Percentiles rank a stretch among this genome's conserved stretches.
These are phyloP conservation scores for Aspergillus ustus DNA, from an alignment of 2,329 filamentous ascomycete genomes.

Conservation along the genomic window DNA sequence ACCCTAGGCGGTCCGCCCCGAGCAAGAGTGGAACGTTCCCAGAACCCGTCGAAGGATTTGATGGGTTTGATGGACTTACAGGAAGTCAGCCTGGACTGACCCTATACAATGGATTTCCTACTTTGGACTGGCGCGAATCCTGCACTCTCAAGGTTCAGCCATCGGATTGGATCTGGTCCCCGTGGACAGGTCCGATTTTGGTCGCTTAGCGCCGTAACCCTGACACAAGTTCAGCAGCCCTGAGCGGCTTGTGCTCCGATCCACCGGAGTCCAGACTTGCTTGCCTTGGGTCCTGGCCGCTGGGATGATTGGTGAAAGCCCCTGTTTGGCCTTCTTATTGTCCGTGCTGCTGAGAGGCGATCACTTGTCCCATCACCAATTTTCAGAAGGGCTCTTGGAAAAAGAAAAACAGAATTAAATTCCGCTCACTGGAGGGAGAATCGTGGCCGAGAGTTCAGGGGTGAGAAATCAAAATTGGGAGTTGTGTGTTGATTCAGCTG, in stretches of 20 bases:
- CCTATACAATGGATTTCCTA: neutral
- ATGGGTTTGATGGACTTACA: neutral
- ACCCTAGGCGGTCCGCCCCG: slow-evolving; percentile 10
- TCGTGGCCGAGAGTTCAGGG: neutral
- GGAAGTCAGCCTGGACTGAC: neutral
- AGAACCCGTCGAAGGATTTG: neutral
- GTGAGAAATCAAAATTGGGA: neutral
- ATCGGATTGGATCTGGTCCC: neutral
- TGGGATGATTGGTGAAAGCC: slow-evolving; percentile 3
- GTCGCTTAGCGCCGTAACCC: neutral
- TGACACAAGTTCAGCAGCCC: neutral
- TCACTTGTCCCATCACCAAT: neutral
- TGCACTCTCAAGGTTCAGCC: neutral
- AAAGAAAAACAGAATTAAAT: too few relatives aligned
- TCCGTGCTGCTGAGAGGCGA: neutral
- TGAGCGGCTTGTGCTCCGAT: neutral
- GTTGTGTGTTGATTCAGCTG: too few relatives aligned
- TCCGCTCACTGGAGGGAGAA: neutral
- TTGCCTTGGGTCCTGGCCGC: neutral
- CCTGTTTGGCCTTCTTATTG: neutral
- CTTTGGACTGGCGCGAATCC: neutral
- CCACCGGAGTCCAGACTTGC: slow-evolving; percentile 1
- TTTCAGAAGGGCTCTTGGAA: neutral
- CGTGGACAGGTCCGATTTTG: neutral
- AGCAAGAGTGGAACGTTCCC: neutral